Base-by-base conservation (phyloP, 805 yeast genomes). In the Cyberlindnera mrakii region DNA sequence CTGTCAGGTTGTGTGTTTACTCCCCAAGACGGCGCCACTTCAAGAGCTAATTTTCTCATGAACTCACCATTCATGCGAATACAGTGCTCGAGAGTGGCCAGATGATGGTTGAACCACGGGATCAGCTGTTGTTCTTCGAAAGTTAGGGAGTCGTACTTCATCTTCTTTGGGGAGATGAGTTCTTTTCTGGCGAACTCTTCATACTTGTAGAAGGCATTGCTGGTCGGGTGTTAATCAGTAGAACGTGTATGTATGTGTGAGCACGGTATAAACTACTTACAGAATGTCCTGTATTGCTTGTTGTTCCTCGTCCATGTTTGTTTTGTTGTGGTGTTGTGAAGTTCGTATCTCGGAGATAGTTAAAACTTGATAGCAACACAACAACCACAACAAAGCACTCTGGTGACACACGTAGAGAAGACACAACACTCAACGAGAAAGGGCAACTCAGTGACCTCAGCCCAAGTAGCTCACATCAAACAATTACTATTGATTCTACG, bases 21-120 rank as follows among this genome's bases (percentile, higher is more conserved):
- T 0, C 77, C 81, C 84, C 84, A 80, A 37, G 65, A 68, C 1
- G 47, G 46, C 3, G 80, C 75, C 3, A 77, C 66, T 0, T 59
- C 47, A 0, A 56, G 10, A 0, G 82, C 78, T 38, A 80, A 57
- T 1, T 57, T 46, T 35, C 65, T 60, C 4, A 72, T 63, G 53
- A 77, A 78, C 9, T 49, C 50, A 19, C 64, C 66, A 53, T 80
- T 81, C 33, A 65, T 57, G 1, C 58, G 60, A 15, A 79, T 66
- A 30, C 78, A 70, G 37, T 63, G 62, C 30, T 60, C 63, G 20
- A 80, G 43, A 18, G 68, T 58, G 3, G 58, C 52, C 2, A 74
- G 49, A 50, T 78, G 70, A 7, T 57, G 39, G 0, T 64, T 65
- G 53, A 70, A 76, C 82, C 82, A 79, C 0, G 78, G 71, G 1